Evolutionary conservation across 1,284 basidiomycete genomes (phyloP).

Genomic region (Stygiomarasmius scandens): DNA sequence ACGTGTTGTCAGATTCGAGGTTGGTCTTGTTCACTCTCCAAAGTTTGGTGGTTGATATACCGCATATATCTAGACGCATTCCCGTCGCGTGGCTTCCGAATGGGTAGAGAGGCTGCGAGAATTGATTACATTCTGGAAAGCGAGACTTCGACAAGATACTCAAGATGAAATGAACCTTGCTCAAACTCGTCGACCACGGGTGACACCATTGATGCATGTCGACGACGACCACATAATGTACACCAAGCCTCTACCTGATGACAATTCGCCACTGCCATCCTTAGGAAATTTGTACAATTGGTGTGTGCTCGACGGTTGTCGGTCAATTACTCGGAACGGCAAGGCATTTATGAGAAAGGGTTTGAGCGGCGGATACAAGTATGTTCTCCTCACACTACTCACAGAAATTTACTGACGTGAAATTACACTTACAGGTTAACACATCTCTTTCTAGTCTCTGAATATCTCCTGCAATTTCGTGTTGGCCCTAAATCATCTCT

Average conservation of each 20-base stretch:
- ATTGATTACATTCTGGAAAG: slow-evolving; percentile 76
- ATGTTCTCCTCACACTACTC: slow-evolving; percentile 26
- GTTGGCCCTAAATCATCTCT: slow-evolving; percentile 54
- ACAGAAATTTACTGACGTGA: neutral
- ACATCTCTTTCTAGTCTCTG: slow-evolving; percentile 68
- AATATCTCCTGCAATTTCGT: slow-evolving; percentile 65
- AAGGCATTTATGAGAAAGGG: slow-evolving; percentile 71
- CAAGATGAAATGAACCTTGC: slow-evolving; percentile 78
- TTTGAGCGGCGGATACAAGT: slow-evolving; percentile 72
- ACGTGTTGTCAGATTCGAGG: slow-evolving; percentile 75
- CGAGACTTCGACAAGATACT: slow-evolving; percentile 70
- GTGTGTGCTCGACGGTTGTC: slow-evolving; percentile 78
- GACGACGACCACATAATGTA: slow-evolving; percentile 43
- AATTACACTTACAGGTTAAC: slow-evolving; percentile 50
- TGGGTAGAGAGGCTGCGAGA: slow-evolving; percentile 77
- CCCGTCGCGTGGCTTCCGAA: slow-evolving; percentile 66
- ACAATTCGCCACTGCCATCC: slow-evolving; percentile 54
- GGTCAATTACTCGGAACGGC: slow-evolving; percentile 71
- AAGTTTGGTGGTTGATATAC: slow-evolving; percentile 6
- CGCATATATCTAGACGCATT: slow-evolving; percentile 52
- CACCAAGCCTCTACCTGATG: slow-evolving; percentile 53
- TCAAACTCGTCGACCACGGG: slow-evolving; percentile 53
- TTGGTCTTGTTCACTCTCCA: slow-evolving; percentile 29
- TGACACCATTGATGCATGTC: slow-evolving; percentile 56
- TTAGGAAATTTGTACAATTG: slow-evolving; percentile 74